These are phyloP conservation scores for Colletotrichum siamense DNA, from an alignment of 2,329 filamentous ascomycete species.

Conservation along the genomic window DNA sequence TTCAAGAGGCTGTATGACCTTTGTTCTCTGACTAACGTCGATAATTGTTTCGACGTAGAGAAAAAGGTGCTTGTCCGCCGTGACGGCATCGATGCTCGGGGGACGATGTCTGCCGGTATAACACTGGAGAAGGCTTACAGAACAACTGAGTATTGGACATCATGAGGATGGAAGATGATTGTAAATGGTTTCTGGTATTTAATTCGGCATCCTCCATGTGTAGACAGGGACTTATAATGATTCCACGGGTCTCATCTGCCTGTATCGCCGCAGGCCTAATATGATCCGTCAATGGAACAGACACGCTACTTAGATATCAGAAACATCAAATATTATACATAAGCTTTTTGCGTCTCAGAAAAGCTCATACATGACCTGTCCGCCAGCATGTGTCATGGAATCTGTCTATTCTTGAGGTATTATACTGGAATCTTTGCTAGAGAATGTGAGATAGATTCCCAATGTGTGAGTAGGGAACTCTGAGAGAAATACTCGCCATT, in stretches of 20 bases:
- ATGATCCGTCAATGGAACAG: not conserved
- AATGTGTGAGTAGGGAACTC: not conserved
- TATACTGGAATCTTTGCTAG: accelerated
- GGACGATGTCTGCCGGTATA: not conserved
- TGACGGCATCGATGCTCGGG: not conserved
- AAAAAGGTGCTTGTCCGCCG: not conserved
- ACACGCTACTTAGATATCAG: not conserved
- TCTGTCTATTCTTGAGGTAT: accelerated
- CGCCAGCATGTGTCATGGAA: not conserved
- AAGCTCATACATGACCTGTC: not conserved
- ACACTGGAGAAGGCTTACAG: not conserved
- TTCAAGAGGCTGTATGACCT: conserved; percentile 29
- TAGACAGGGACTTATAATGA: not conserved
- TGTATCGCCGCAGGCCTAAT: not conserved
- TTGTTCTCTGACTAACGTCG: conserved; percentile 18
- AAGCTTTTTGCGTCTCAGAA: not conserved
- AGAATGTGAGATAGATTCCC: not conserved
- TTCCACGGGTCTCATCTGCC: not conserved
- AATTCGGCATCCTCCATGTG: not conserved
- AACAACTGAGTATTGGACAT: not conserved
- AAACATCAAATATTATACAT: not conserved
- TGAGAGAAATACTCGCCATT: not conserved
- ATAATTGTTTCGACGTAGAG: not conserved
- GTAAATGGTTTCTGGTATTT: not conserved
- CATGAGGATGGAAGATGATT: not conserved